Evolutionary conservation across 2,329 filamentous ascomycete genomes (phyloP).

Genomic region (Xylariaceae sp.): DNA sequence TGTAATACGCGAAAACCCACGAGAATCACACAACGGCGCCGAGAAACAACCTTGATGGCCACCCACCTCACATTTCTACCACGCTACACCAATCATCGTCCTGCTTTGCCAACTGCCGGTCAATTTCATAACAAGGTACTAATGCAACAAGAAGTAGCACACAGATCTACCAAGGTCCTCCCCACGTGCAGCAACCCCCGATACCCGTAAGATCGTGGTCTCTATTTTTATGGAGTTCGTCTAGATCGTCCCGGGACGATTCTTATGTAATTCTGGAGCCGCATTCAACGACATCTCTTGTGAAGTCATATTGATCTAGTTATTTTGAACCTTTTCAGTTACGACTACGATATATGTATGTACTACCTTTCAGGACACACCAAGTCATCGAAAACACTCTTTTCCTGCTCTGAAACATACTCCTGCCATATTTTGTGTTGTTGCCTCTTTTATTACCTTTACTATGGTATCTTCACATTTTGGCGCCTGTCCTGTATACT

Average conservation of each 20-base stretch:
- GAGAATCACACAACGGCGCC: too few species aligned
- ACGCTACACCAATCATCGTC: not conserved
- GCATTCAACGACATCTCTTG: not conserved
- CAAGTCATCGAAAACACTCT: not conserved
- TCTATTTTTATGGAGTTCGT: slow-evolving; percentile 12
- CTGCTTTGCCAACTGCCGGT: not conserved
- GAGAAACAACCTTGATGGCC: not conserved
- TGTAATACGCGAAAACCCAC: too few species aligned
- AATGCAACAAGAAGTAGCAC: not conserved
- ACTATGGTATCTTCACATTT: not conserved
- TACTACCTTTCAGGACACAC: not conserved
- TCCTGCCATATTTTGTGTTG: not conserved
- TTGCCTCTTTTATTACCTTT: not conserved
- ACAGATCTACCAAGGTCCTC: not conserved
- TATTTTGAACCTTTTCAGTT: slow-evolving; percentile 8
- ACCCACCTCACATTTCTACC: not conserved
- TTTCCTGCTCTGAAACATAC: not conserved
- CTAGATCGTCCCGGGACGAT: not conserved
- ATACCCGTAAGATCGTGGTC: not conserved
- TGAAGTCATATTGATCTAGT: not conserved
- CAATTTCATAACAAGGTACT: not conserved
- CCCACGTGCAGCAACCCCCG: not conserved
- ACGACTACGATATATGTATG: not conserved
- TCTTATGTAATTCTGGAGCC: not conserved
- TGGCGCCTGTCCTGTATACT: not conserved